Evolutionary conservation across 1,284 basidiomycete species (phyloP), one percentile per base, ranked within the genome.

Genomic region (Laetiporus sulphureus): DNA sequence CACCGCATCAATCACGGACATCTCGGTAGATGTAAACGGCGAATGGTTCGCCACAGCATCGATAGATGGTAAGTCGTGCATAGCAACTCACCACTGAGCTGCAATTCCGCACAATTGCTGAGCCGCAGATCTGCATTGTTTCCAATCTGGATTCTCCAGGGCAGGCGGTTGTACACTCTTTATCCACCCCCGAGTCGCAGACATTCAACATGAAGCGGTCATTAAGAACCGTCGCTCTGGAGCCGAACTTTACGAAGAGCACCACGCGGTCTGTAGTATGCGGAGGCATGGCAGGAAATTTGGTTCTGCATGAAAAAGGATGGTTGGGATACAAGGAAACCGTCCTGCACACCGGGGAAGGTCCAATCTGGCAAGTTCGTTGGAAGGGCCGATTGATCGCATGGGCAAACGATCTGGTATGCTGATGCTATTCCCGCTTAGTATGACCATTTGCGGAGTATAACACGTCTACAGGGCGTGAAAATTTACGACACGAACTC

Each of bases 301-400:
- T 99, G 20, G 72, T 91, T 11, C 60, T 95, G 49, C 80, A 90
- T 50, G 95, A 99, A 66, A 98, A 97, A 62, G 90, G 93, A 7
- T 98, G 95, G 94, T 69, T 98, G 3, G 94, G 95, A 0, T 90
- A 97, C 58, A 94, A 89, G 54, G 93, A 97, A 62, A 88, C 85
- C 0, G 64, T 87, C 4, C 64, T 99, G 18, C 89, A 96, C 57
- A 73, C 77, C 18, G 90, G 87, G 3, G 96, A 99, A 63, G 96
- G 95, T 1, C 91, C 96, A 0, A 90, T 99, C 45, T 98, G 92
- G 92, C 82, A 84, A 27, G 79, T 83, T 4, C 75, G 85, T 43
- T 99, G 96, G 96, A 72, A 79, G 52, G 84, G 81, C 2, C 77
- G 77, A 41, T 71, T 97, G 21, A 91, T 98, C 46, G 93, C 92